Evolutionary conservation across 495 filamentous ascomycete genomes (phyloP).

Genomic region (Sporormia fimetaria): DNA sequence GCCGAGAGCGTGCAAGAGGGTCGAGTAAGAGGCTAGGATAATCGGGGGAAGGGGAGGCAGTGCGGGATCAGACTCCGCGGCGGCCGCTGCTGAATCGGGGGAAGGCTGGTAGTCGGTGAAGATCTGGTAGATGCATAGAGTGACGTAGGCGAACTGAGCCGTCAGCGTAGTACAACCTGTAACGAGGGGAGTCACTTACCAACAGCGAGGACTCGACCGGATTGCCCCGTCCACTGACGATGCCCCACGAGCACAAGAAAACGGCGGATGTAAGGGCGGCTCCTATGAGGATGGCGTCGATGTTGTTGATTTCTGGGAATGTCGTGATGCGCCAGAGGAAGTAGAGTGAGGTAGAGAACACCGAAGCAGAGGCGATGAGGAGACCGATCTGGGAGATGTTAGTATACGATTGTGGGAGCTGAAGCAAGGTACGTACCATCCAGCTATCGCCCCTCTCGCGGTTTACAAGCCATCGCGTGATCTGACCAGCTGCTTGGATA

Average conservation of each 20-base stretch:
- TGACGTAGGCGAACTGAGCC: constrained; percentile 75
- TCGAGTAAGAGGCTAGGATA: constrained; percentile 97
- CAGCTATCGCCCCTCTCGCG: constrained; percentile 83
- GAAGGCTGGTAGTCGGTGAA: constrained; percentile 95
- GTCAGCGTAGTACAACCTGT: neutral
- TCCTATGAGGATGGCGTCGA: constrained; percentile 90
- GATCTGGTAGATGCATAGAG: constrained; percentile 96
- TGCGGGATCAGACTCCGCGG: constrained; percentile 49
- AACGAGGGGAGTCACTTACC: constrained; percentile 18
- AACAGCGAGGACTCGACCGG: constrained; percentile 90
- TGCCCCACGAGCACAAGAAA: constrained; percentile 87
- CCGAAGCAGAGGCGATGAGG: constrained; percentile 72
- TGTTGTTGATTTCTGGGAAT: constrained; percentile 84
- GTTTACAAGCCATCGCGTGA: constrained; percentile 94
- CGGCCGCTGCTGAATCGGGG: constrained; percentile 39
- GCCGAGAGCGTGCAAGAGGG: constrained; percentile 71
- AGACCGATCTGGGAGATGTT: constrained; percentile 57
- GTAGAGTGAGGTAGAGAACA: constrained; percentile 88
- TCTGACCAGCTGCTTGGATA: constrained; percentile 86
- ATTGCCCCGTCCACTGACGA: constrained; percentile 87
- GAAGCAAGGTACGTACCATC: constrained; percentile 65
- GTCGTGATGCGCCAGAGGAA: constrained; percentile 90
- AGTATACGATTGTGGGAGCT: constrained; percentile 22
- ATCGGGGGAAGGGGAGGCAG: constrained; percentile 92
- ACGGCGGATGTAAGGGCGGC: constrained; percentile 81